Conservation (phyloP, 345 rosid genomes). For the Eucalyptus tenuipes region DNA sequence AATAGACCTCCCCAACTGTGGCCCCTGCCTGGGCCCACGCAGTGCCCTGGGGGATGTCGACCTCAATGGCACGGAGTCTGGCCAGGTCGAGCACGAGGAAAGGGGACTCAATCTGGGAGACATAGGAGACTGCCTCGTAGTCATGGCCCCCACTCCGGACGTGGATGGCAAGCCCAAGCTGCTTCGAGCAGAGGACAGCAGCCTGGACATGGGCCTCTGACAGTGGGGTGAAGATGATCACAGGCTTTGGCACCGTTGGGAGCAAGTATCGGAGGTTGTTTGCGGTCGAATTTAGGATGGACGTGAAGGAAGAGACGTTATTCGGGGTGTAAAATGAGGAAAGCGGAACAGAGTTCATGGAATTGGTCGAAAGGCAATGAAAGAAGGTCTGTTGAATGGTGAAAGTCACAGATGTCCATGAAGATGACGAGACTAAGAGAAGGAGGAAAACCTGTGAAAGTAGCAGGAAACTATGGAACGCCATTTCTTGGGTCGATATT, state of each 20-base stretch:
- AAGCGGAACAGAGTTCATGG: background rate
- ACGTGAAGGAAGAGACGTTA: slow-evolving; percentile 10
- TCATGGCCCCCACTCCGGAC: slow-evolving; percentile 69
- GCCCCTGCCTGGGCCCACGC: slow-evolving; percentile 81
- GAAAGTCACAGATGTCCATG: background rate
- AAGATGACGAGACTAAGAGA: background rate
- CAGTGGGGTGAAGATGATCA: slow-evolving; percentile 36
- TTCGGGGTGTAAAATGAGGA: slow-evolving; percentile 16
- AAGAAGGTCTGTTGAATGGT: slow-evolving; percentile 21
- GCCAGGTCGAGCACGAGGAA: slow-evolving; percentile 44
- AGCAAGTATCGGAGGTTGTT: slow-evolving; percentile 37
- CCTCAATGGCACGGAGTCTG: slow-evolving; percentile 20
- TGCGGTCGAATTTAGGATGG: slow-evolving; percentile 29
- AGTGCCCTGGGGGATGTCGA: slow-evolving; percentile 15
- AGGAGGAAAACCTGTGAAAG: background rate
- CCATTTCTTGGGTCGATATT: background rate
- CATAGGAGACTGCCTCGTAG: slow-evolving; percentile 48
- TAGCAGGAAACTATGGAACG: background rate
- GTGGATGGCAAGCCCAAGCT: slow-evolving; percentile 27
- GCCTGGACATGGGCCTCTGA: slow-evolving; percentile 55
- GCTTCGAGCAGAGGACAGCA: slow-evolving; percentile 37
- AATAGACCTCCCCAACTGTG: slow-evolving; percentile 49
- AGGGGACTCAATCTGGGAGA: slow-evolving; percentile 32
- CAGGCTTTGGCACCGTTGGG: slow-evolving; percentile 41
- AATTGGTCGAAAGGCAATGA: slow-evolving; percentile 22